Conservation (phyloP, 2,329 filamentous ascomycete genomes). For the Tolypocladium tropicale region DNA sequence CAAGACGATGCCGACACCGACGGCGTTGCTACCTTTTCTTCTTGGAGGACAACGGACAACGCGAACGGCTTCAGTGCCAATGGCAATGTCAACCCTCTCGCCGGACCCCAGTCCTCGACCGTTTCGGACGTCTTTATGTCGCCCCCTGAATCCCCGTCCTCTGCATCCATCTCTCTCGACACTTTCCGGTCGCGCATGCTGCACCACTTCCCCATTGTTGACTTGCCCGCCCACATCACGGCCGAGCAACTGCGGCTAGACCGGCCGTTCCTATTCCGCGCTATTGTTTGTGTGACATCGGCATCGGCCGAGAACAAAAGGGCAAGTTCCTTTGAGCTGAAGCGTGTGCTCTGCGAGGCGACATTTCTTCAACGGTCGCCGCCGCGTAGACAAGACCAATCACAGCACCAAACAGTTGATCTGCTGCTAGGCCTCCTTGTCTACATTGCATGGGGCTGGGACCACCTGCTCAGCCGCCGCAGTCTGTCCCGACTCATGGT, state of each 20-base stretch:
- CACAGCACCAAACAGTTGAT: not conserved
- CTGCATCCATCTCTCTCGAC: not conserved
- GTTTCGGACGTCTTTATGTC: too few species aligned
- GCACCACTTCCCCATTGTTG: not conserved
- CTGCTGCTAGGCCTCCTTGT: not conserved
- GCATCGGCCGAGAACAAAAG: not conserved
- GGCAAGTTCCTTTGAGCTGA: not conserved
- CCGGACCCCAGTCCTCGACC: too few species aligned
- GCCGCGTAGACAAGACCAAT: too few species aligned
- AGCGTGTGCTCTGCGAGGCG: not conserved
- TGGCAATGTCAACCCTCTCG: too few species aligned
- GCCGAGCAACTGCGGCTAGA: not conserved
- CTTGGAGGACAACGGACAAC: too few species aligned
- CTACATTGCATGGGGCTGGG: not conserved
- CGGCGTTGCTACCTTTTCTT: too few species aligned
- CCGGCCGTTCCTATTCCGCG: not conserved
- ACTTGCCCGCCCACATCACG: not conserved
- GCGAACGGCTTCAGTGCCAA: too few species aligned
- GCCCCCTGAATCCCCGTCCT: too few species aligned
- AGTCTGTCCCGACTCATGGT: not conserved
- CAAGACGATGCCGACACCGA: too few species aligned
- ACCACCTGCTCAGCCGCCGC: not conserved
- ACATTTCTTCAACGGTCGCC: not conserved
- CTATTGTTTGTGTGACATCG: not conserved
- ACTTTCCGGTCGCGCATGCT: not conserved